Base-by-base conservation (phyloP, 2,329 filamentous ascomycete genomes). In the Fusarium praegraminearum region DNA sequence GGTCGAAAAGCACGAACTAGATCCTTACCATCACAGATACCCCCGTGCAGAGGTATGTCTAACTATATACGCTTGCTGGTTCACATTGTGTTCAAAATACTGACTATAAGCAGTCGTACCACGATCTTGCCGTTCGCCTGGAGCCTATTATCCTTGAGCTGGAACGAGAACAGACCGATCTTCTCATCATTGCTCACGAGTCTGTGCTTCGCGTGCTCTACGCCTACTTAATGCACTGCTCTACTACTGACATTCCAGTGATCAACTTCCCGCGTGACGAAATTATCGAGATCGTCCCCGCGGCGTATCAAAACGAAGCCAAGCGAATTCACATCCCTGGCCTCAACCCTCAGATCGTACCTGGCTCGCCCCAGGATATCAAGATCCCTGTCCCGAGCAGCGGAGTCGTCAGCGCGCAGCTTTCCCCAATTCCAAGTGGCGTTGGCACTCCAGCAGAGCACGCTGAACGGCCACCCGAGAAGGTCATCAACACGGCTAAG, bases 101-200 rank as follows among this genome's bases (percentile, higher is more conserved):
- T 63, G 38, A 72, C 38, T 18, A 28, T 28, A 20, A 13, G 32
- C 73, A 97, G 92, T 98, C 95, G 11, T 99, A 99, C 80, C 96
- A 99, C 78, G 96, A 99, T 77, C 89, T 99, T 44, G 96, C 96
- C n/a, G 96, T 99, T 63, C 93, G 96, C 24, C 89, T 99, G 47
- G 96, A 99, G 78, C 97, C 96, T 41, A 97, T 99, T 76, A 99
- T 99, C 76, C 88, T 99, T 32, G 96, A 99, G 79, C 87, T 99
- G 16, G 96, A 99, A 83, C 91, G 96, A 44, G 96, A 99, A 82
- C 93, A 98, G 75, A 97, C 97, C 71, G 96, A 99, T 78, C 86
- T 99, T n/a, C 87, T 99, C 55, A 98, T 99, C 77, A 98, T 99
- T 72, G 96, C 96, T 1, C 96, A 99, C 79, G 96, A 99, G 80